These are phyloP conservation scores for Bathelium albidoporum DNA, from an alignment of 495 filamentous ascomycete species.

Conservation along the genomic window DNA sequence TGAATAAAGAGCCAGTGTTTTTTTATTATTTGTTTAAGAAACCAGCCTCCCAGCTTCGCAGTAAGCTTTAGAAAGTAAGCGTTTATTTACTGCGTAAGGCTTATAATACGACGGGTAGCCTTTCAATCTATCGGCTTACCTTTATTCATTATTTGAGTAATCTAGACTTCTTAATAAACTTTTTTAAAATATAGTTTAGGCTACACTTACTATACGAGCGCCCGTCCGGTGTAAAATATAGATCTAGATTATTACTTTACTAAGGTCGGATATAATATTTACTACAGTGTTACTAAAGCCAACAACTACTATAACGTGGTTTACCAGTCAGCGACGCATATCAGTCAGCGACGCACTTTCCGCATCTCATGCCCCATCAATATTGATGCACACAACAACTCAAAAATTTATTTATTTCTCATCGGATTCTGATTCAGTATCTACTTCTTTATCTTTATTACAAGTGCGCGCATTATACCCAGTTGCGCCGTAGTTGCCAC, in stretches of 20 bases:
- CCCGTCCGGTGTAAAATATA: background rate
- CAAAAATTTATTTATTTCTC: background rate
- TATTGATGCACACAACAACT: background rate
- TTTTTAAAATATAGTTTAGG: background rate
- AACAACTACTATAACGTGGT: background rate
- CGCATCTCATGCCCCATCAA: too few species aligned
- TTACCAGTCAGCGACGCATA: background rate
- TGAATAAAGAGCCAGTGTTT: constrained; percentile 1
- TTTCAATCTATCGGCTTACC: constrained; percentile 2
- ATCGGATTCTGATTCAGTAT: too few species aligned
- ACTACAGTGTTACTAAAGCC: constrained; percentile 2
- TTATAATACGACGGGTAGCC: background rate
- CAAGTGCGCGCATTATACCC: background rate
- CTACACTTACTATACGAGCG: background rate
- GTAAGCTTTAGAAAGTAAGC: background rate
- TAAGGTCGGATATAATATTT: background rate
- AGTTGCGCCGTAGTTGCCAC: background rate
- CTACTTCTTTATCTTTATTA: too few species aligned
- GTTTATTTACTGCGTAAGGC: background rate
- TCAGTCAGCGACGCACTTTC: background rate
- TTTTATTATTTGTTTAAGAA: constrained; percentile 3
- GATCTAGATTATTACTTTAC: background rate
- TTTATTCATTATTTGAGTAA: constrained; percentile 1
- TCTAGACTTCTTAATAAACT: background rate
- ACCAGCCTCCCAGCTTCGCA: background rate